Percentiles rank a stretch among this genome's conserved stretches.
Conservation (phyloP, 2,329 filamentous ascomycete species). For the Macrophomina phaseolina region DNA sequence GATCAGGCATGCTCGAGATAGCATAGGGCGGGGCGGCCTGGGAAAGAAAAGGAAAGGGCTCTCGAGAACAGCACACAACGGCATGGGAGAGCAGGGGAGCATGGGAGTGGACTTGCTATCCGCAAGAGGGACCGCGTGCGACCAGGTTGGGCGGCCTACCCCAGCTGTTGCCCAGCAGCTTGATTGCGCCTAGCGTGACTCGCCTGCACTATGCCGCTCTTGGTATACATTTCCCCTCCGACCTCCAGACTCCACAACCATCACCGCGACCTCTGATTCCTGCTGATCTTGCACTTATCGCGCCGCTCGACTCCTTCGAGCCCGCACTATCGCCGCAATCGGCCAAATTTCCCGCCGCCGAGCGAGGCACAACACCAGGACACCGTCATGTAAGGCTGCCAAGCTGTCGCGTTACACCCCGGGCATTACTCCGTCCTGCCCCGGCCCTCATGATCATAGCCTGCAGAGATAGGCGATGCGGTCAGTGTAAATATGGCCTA, state of each 20-base stretch:
- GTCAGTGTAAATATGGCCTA: constrained; percentile 20
- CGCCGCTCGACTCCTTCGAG: not conserved
- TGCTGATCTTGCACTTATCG: constrained; percentile 18
- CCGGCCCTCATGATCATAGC: not conserved
- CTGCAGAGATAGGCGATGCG: constrained; percentile 7
- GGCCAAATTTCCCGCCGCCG: constrained; percentile 27
- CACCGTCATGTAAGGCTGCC: not conserved
- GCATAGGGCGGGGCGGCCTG: not conserved
- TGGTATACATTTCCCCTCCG: constrained; percentile 25
- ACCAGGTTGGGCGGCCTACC: constrained; percentile 1
- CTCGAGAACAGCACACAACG: not conserved
- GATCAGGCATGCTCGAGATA: not conserved
- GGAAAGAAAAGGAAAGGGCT: not conserved
- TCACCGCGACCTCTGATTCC: not conserved
- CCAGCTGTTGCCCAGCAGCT: constrained; percentile 15
- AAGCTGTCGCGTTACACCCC: not conserved
- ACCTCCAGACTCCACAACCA: constrained; percentile 8
- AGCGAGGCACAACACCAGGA: not conserved
- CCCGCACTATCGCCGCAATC: constrained; percentile 20
- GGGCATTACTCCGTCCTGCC: not conserved
- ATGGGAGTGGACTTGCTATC: constrained; percentile 27
- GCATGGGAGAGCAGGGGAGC: not conserved
- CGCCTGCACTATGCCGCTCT: constrained; percentile 11
- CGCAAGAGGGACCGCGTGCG: constrained; percentile 25
- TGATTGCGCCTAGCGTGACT: constrained; percentile 7